Percentiles rank a stretch among this genome's conserved stretches.
phyloP scores from a whole-genome alignment of 2,329 filamentous ascomycete species.

The Ascochyta lentis region DNA sequence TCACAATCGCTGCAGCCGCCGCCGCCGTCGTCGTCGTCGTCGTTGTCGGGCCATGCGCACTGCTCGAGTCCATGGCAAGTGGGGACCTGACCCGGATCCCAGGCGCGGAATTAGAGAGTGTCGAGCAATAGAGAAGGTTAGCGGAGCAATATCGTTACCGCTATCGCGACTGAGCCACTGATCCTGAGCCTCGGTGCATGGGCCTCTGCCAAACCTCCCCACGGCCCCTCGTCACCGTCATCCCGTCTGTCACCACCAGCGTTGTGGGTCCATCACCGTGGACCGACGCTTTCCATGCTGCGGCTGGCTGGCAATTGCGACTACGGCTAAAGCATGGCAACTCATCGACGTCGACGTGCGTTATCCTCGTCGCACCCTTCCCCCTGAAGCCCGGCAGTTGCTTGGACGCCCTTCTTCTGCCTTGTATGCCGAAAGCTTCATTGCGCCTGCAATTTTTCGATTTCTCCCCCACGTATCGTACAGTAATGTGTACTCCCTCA shows the following conservation, averaged over 20 bases:
- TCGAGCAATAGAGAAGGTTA: slow-evolving; percentile 2
- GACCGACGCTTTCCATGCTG: not conserved
- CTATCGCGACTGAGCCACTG: slow-evolving; percentile 1
- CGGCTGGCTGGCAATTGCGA: not conserved
- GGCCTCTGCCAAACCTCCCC: not conserved
- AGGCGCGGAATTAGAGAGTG: slow-evolving; percentile 18
- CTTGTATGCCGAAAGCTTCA: too few species aligned
- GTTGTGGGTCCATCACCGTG: slow-evolving; percentile 3
- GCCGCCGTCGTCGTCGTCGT: not conserved
- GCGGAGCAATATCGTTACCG: slow-evolving; percentile 9
- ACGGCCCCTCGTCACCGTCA: not conserved
- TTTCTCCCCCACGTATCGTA: too few species aligned
- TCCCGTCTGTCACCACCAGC: slow-evolving; percentile 12
- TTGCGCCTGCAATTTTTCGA: too few species aligned
- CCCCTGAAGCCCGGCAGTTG: not conserved
- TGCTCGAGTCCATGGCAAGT: slow-evolving; percentile 32
- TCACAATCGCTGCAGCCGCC: too few species aligned
- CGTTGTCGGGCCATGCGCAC: slow-evolving; percentile 18
- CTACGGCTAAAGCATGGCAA: not conserved
- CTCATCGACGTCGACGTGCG: not conserved
- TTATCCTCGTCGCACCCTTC: not conserved
- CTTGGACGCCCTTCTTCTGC: not conserved
- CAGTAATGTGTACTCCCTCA: too few species aligned
- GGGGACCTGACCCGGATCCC: slow-evolving; percentile 23
- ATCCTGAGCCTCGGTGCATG: not conserved